Evolutionary conservation across 2,329 filamentous ascomycete species (phyloP).

Genomic region (Aspergillus pseudoglaucus): DNA sequence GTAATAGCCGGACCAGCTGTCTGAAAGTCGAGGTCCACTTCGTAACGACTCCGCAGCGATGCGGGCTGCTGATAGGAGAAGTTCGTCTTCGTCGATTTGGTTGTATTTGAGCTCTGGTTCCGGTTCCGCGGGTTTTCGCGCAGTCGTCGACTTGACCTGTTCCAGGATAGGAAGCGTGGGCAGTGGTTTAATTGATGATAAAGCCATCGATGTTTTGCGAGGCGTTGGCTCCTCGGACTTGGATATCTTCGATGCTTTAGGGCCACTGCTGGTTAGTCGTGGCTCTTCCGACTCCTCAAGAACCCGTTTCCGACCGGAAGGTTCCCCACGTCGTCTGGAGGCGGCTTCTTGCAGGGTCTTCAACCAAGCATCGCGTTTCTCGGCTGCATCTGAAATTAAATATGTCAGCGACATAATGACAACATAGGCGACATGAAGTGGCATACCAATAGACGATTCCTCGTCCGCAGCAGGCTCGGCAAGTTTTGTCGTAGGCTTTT

Average conservation of each 20-base stretch:
- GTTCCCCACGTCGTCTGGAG: conserved; percentile 17
- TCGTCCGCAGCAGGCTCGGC: neutral
- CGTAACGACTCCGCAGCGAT: conserved; percentile 36
- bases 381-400: conserved; percentile 5
- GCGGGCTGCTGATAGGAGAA: conserved; percentile 35
- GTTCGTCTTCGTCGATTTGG: conserved; percentile 36
- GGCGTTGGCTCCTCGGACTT: conserved; percentile 11
- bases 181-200: conserved; percentile 24
- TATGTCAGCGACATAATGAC: conserved; percentile 1
- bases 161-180: conserved; percentile 32
- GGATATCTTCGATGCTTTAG: conserved; percentile 21
- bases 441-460: neutral
- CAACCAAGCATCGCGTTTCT: conserved; percentile 13
- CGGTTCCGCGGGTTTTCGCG: conserved; percentile 16
- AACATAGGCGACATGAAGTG: neutral
- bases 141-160: conserved; percentile 19
- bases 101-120: conserved; percentile 13
- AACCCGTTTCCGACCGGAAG: conserved; percentile 23
- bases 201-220: conserved; percentile 21
- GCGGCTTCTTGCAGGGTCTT: conserved; percentile 16
- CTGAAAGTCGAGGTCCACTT: conserved; percentile 28
- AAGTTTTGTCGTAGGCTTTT: neutral
- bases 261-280: conserved; percentile 6
- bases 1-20: conserved; percentile 15
- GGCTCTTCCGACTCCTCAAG: conserved; percentile 16